Conservation (phyloP, 768 basidiomycete genomes). For the Cystobasidiopsis lactophilus region DNA sequence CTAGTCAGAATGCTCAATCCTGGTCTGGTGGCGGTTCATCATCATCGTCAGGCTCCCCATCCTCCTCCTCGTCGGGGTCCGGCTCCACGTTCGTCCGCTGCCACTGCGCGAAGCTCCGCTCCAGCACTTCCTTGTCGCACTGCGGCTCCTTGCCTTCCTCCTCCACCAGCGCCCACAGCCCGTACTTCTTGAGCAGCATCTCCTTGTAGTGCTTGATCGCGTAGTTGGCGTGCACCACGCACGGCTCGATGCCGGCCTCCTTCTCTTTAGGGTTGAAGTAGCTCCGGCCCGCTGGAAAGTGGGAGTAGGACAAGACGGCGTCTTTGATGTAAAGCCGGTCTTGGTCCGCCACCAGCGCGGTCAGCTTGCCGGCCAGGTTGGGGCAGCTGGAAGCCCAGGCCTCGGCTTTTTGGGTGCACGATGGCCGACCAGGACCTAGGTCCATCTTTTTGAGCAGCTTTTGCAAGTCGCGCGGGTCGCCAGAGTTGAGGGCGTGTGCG, state of each 20-base stretch:
- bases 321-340: constrained; percentile 7
- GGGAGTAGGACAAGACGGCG: constrained; percentile 11
- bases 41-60: not conserved
- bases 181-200: constrained; percentile 6
- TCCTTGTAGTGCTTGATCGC: constrained; percentile 12
- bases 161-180: constrained; percentile 13
- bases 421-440: not conserved
- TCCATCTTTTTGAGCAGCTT: not conserved
- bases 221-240: constrained; percentile 18
- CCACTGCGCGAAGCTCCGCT: not conserved
- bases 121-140: constrained; percentile 9
- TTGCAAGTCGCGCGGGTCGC: not conserved
- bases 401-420: not conserved
- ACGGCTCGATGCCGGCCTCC: constrained; percentile 10
- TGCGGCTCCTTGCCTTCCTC: constrained; percentile 1
- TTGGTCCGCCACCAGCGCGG: not conserved
- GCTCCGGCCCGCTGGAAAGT: constrained; percentile 15
- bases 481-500: not conserved
- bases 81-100: not conserved
- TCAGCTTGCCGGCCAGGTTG: not conserved
- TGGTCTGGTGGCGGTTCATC: not conserved
- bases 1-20: not conserved
- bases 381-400: not conserved
- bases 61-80: not conserved
- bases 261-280: constrained; percentile 10